phyloP scores from a whole-genome alignment of 768 basidiomycete species.

The Coprinopsis sp. region DNA sequence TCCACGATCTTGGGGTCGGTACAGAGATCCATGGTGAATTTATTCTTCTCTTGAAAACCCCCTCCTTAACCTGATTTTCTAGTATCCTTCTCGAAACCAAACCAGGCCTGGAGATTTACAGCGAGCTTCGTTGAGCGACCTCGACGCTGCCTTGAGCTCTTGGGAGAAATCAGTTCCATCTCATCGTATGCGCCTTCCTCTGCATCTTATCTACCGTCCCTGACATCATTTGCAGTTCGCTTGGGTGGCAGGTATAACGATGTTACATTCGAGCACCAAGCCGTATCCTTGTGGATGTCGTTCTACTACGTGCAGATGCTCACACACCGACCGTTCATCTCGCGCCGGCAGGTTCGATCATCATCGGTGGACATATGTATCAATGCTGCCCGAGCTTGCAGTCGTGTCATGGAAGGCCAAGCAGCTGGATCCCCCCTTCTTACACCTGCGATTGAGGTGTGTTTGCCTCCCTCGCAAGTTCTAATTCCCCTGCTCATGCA shows the following conservation, averaged over 20 bases:
- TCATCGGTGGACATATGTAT: conserved; percentile 4
- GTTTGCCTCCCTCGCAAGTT: background rate
- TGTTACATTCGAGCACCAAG: background rate
- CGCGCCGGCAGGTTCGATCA: background rate
- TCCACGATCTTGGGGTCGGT: conserved; percentile 47
- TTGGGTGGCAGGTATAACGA: background rate
- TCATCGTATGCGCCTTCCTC: background rate
- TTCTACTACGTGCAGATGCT: conserved; percentile 4
- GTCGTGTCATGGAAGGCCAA: background rate
- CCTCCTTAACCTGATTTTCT: background rate
- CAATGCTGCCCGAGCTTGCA: conserved; percentile 1
- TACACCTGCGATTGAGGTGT: background rate
- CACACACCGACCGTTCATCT: background rate
- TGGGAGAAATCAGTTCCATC: conserved; percentile 1
- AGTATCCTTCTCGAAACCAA: background rate
- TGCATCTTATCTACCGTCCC: background rate
- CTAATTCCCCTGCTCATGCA: background rate
- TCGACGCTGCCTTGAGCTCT: conserved; percentile 1
- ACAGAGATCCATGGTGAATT: conserved; percentile 51
- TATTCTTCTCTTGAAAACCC: conserved; percentile 5
- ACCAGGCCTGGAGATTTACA: background rate
- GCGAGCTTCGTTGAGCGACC: background rate
- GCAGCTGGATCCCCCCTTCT: background rate
- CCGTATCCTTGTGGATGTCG: background rate
- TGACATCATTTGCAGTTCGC: background rate